phyloP scores from a whole-genome alignment of 2,329 filamentous ascomycete genomes.

The Alternaria angustiovoidea region DNA sequence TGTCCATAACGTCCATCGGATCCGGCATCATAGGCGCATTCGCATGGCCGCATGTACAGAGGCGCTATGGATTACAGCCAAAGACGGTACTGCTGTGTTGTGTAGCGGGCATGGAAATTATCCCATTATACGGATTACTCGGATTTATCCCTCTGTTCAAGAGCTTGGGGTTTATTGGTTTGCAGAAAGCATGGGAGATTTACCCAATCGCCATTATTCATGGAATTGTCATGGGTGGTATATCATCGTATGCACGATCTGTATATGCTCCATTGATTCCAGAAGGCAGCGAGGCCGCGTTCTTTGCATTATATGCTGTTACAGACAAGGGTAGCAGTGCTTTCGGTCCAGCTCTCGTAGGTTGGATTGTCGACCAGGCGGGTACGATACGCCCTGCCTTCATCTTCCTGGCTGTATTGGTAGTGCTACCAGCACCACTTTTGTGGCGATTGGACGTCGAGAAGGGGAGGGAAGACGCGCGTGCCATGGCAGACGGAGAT shows the following conservation, averaged over 20 bases:
- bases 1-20: conserved; percentile 88
- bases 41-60: conserved; percentile 81
- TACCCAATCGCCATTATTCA: conserved; percentile 86
- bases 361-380: conserved; percentile 77
- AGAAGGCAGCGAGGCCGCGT: conserved; percentile 88
- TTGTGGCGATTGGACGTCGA: conserved; percentile 84
- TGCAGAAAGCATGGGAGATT: conserved; percentile 92
- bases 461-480: conserved; percentile 50
- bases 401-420: conserved; percentile 81
- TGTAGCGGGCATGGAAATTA: conserved; percentile 84
- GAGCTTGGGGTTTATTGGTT: conserved; percentile 75
- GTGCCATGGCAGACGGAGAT: conserved; percentile 32
- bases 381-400: conserved; percentile 68
- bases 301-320: conserved; percentile 93
- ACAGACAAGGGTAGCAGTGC: conserved; percentile 94
- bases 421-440: conserved; percentile 79
- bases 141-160: conserved; percentile 82
- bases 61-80: conserved; percentile 70
- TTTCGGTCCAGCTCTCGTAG: conserved; percentile 90
- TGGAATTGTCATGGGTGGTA: conserved; percentile 85
- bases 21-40: conserved; percentile 88
- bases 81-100: conserved; percentile 86
- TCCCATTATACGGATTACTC: conserved; percentile 85
- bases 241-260: conserved; percentile 87
- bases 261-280: conserved; percentile 91